Evolutionary conservation across 805 yeast genomes (phyloP).

Genomic region (Schizosaccharomyces octosporus): DNA sequence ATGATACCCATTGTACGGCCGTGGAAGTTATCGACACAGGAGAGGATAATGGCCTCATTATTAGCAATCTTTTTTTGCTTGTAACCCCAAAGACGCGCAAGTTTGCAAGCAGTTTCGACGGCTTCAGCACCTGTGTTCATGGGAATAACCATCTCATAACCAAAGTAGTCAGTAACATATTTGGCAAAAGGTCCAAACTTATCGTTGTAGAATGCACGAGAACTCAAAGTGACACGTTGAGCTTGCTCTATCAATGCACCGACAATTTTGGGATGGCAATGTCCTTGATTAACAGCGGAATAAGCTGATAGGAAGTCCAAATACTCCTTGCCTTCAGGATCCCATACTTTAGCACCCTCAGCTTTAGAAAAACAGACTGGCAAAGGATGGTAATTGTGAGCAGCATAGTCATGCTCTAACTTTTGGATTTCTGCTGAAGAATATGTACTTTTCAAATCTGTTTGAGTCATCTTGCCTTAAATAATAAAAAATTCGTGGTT

Average conservation of each 20-base stretch:
- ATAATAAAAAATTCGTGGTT: too few species aligned
- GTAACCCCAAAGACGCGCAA: conserved; percentile 96
- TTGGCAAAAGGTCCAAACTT: conserved; percentile 70
- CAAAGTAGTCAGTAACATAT: conserved; percentile 65
- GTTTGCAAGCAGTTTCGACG: conserved; percentile 78
- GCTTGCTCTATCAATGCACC: conserved; percentile 75
- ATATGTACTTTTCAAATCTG: conserved; percentile 14
- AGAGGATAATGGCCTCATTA: conserved; percentile 63
- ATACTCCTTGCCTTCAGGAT: conserved; percentile 87
- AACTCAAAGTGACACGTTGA: conserved; percentile 53
- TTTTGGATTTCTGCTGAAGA: conserved; percentile 41
- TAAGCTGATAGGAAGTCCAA: conserved; percentile 82
- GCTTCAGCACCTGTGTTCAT: conserved; percentile 99
- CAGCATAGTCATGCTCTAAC: conserved; percentile 61
- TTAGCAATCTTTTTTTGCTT: conserved; percentile 59
- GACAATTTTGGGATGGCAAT: conserved; percentile 83
- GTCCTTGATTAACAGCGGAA: conserved; percentile 95
- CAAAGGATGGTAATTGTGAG: conserved; percentile 89
- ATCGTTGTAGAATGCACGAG: conserved; percentile 81
- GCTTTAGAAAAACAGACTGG: conserved; percentile 85
- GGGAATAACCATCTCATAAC: conserved; percentile 80
- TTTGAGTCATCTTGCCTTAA: not conserved
- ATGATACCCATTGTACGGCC: conserved; percentile 89
- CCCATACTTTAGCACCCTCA: conserved; percentile 85
- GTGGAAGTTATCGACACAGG: conserved; percentile 80